Conservation (phyloP, 1,284 basidiomycete species). For the Sparassis latifolia region DNA sequence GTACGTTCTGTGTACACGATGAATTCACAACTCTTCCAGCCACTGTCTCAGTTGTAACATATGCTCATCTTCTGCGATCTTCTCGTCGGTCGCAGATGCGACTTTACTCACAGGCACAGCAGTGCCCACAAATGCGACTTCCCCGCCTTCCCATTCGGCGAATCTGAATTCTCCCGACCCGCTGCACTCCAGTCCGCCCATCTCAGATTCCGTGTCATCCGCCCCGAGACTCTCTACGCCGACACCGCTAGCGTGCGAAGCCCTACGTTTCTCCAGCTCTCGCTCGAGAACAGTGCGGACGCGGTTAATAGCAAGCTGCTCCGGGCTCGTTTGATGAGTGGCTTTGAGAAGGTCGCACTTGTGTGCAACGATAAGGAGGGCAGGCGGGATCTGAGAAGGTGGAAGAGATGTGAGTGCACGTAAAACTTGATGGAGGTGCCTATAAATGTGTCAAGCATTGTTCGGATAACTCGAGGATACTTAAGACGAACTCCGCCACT, state of each 20-base stretch:
- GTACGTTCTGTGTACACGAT: background rate
- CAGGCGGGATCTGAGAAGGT: slow-evolving; percentile 54
- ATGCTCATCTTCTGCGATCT: slow-evolving; percentile 29
- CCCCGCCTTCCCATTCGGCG: slow-evolving; percentile 74
- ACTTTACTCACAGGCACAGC: slow-evolving; percentile 39
- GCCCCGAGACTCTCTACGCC: slow-evolving; percentile 63
- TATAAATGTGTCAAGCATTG: slow-evolving; percentile 21
- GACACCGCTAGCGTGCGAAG: slow-evolving; percentile 54
- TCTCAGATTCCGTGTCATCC: slow-evolving; percentile 23
- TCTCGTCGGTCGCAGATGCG: slow-evolving; percentile 26
- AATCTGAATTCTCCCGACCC: slow-evolving; percentile 55
- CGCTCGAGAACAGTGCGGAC: slow-evolving; percentile 72
- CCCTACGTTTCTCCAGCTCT: slow-evolving; percentile 69
- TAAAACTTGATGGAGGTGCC: slow-evolving; percentile 66
- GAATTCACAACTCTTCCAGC: slow-evolving; percentile 35
- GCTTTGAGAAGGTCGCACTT: slow-evolving; percentile 64
- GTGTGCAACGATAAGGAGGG: slow-evolving; percentile 63
- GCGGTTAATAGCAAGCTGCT: slow-evolving; percentile 55
- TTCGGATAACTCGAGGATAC: background rate
- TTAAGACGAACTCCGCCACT: slow-evolving; percentile 64
- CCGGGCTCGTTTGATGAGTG: slow-evolving; percentile 35
- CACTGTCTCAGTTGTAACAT: slow-evolving; percentile 42
- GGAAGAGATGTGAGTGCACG: slow-evolving; percentile 66
- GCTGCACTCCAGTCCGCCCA: slow-evolving; percentile 24
- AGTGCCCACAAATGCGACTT: slow-evolving; percentile 57